Evolutionary conservation across 179 eudicot species (phyloP), one percentile per base, ranked within the genome.

Genomic region (Nepenthes alata): DNA sequence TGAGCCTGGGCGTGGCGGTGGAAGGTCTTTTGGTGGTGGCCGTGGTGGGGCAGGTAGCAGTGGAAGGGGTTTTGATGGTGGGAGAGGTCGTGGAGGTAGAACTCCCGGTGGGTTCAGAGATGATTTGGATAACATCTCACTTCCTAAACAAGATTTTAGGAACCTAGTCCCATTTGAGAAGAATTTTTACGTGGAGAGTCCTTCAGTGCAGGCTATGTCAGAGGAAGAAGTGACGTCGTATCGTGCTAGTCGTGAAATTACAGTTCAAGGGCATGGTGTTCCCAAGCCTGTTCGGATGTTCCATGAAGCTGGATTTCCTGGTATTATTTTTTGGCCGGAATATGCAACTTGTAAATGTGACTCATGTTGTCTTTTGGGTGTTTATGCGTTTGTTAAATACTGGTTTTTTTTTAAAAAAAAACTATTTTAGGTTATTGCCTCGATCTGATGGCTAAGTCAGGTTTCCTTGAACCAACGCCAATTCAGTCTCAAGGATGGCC

Each of bases 401-500:
- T 50, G 14, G 45, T 37, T 41, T 66, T 53, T 70, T 55, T 16
- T 35, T 60, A 16, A 16, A 16, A 25, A 25, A 25, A 25, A 25
- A 0, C 25, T 25, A 25, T 10, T 76, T 55, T 85, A 89, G 97
- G 75, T 57, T 85, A 81, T 61, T 89, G 83, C 39, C 65, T 89
- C 73, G 87, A 89, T 79, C 89, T 81, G 59, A 78, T 89, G 45
- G 78, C 59, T 53, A 89, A 80, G 54, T 85, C 89, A 55, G 97
- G 97, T 57, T 89, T 87, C 76, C 57, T 81, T 62, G 97, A 89
- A 68, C 97, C 97, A 59, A 89, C 97, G 25, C 84, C 97, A n/a
- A 89, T 89, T 72, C 97, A 89, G 73, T 80, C 95, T 75, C 95
- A 89, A 70, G 97, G 97, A 25, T 89, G 97, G 95, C 97, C 97